A percentile compares a stretch with the other conserved stretches of the same genome.
Evolutionary conservation across 2,329 filamentous ascomycete species (phyloP).

Genomic region (Cytospora chrysosperma): DNA sequence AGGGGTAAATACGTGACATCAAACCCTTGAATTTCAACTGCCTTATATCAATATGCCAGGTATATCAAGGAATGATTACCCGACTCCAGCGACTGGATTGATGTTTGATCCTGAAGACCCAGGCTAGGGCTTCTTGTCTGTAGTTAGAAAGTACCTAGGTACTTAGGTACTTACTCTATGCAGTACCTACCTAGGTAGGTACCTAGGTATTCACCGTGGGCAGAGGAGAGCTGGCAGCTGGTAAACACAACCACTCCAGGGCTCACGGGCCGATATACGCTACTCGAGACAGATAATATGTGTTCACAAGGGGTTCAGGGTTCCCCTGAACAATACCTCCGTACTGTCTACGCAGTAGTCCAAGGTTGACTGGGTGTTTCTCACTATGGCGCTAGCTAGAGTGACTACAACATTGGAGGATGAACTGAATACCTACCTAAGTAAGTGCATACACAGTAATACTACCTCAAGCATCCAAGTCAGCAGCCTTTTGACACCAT

Average conservation of each 20-base stretch:
- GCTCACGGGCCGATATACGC: background rate
- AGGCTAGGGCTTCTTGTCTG: no score
- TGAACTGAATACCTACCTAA: background rate
- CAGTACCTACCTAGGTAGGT: background rate
- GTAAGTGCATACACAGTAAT: background rate
- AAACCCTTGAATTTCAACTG: slow-evolving; percentile 3
- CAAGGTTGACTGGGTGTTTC: background rate
- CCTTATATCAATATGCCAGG: slow-evolving; percentile 25
- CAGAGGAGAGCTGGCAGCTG: background rate
- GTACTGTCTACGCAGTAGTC: background rate
- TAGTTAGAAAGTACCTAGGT: background rate
- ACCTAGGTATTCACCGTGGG: no score
- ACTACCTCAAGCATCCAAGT: background rate
- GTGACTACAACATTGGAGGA: background rate
- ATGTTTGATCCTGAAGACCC: no score
- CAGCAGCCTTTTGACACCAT: background rate
- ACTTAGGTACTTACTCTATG: background rate
- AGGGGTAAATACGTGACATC: background rate
- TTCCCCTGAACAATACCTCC: background rate
- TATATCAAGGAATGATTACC: no score
- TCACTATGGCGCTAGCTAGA: background rate
- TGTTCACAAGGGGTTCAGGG: background rate
- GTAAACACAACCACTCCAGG: background rate
- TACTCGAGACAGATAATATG: background rate
- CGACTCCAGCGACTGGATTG: no score